Evolutionary conservation across 208 protist species (phyloP), one percentile per base, ranked within the genome.

Genomic region (Kentomonas sorsogonicus): DNA sequence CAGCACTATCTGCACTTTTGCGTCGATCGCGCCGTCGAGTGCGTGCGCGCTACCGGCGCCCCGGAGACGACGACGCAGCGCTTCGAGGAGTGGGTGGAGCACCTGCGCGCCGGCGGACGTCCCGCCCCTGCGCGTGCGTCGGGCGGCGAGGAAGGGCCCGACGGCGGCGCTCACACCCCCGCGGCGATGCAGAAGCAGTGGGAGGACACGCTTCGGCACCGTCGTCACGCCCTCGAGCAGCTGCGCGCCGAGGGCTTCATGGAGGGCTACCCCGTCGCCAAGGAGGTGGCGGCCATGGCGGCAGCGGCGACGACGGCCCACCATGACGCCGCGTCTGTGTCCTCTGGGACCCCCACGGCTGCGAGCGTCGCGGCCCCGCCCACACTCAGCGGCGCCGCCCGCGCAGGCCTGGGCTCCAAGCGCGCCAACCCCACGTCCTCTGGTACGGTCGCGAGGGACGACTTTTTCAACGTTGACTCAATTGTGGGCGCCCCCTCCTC

Each of bases 1-100:
- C 79, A 84, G 53, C 71, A 77, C 2, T 90, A 78, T 56, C 56
- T 92, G 31, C 50, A 74, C 30, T 81, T 77, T 45, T 83, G 73
- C 41, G 66, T 54, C 7, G 4, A 39, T 45, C 80, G 73, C 41
- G 66, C 57, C 7, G 4, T 33, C 3, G 56, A 60, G 26, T 78
- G 78, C 0, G 30, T 74, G 15, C 38, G 27, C 1, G 53, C 52
- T 11, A 27, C 71, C 0, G 52, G 26, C 31, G 39, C 30, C 48
- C 26, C 9, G 18, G 23, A 41, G 48, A 2, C 0, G n/a, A 11
- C 66, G 13, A 18, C 47, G 22, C 34, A 53, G 1, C 73, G 77
- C 22, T 55, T 87, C 1, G 30, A 69, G 46, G 43, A 51, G 20
- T 93, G 82, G 80, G 25, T 69, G 5, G 41, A 63, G 22, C 71